Base-by-base conservation (phyloP, 2,329 filamentous ascomycete genomes). In the Cytospora schulzeri region DNA sequence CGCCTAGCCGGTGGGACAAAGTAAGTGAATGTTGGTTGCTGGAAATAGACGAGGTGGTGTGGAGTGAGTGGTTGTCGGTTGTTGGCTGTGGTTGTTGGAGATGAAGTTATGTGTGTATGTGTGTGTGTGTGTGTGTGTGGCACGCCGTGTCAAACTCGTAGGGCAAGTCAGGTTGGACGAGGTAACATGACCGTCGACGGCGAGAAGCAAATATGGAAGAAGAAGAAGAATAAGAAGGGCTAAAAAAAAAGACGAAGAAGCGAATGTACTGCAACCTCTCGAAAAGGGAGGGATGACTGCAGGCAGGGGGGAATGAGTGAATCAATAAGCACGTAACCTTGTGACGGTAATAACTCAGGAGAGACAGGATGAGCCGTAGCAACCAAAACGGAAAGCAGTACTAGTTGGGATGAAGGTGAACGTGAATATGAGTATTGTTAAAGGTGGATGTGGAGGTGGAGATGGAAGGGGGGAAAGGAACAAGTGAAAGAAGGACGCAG, bases 1-100 rank as follows among this genome's bases (percentile, higher is more conserved):
- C 54, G 61, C 61, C 61, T 50, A 50, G 62, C 50, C 57, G 62
- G 53, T 57, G 59, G 57, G 35, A 55, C 53, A 54, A 57, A 26
- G 51, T 26, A 31, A 45, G 48, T 41, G 57, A 58, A 58, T 31
- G 61, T 53, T 58, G 48, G 61, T 28, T 45, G 55, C 29, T 45
- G 59, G 48, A 48, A 52, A 29, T 19, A 45, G n/a, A 24, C 11
- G n/a, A 19, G 19, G 45, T 48, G 50, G 38, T 24, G 58, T 48
- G 9, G 45, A n/a, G 45, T 48, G 45, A 14, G 45, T 48, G n/a
- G n/a, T 22, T 12, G 15, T 26, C 19, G 19, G 19, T 19, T 24
- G 15, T 26, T 29, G 19, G 19, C 9, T 38, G 53, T 35, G n/a
- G 9, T 22, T 48, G 41, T 33, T n/a, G 15, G 29, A 15, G 50